Evolutionary conservation across 139 green algal genomes (phyloP).

Genomic region (Parachlorella kessleri): DNA sequence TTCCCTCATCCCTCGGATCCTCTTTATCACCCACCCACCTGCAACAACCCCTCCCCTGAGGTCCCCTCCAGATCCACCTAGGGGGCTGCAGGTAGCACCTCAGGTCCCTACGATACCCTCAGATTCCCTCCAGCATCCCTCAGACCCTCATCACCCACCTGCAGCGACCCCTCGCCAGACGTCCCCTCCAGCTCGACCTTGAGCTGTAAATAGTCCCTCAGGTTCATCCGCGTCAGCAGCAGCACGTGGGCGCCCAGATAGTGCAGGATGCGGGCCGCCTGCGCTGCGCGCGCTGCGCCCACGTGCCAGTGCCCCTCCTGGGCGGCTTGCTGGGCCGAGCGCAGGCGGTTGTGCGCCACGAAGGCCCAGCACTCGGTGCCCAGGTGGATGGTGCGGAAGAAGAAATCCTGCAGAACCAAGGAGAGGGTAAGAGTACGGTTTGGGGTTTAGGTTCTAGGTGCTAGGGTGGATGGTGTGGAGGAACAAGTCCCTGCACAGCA

Average conservation of each 20-base stretch:
- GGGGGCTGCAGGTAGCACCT: conserved; percentile 53
- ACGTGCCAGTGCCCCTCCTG: conserved; percentile 37
- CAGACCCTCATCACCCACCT: too few species aligned
- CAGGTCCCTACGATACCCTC: conserved; percentile 46
- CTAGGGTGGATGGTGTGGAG: too few species aligned
- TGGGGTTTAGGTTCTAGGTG: too few species aligned
- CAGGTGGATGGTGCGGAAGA: conserved; percentile 60
- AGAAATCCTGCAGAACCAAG: conserved; percentile 59
- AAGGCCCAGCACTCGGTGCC: conserved; percentile 58
- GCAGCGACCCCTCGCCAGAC: conserved; percentile 43
- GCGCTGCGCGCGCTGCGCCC: conserved; percentile 33
- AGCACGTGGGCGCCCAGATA: conserved; percentile 58
- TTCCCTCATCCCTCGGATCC: not conserved
- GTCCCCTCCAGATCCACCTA: conserved; percentile 63
- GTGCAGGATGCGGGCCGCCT: conserved; percentile 44
- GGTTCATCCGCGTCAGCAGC: conserved; percentile 57
- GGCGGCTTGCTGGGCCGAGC: conserved; percentile 14
- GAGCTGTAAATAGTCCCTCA: conserved; percentile 56
- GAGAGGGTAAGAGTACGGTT: too few species aligned
- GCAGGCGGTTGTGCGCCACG: conserved; percentile 25
- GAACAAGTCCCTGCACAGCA: too few species aligned
- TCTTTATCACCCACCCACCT: conserved; percentile 7
- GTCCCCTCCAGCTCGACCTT: conserved; percentile 65
- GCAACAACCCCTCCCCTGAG: conserved; percentile 40
- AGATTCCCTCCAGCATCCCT: too few species aligned